Percentiles rank a stretch among this genome's conserved stretches.
Conservation (phyloP, 805 yeast genomes). For the Saturnispora sekii region DNA sequence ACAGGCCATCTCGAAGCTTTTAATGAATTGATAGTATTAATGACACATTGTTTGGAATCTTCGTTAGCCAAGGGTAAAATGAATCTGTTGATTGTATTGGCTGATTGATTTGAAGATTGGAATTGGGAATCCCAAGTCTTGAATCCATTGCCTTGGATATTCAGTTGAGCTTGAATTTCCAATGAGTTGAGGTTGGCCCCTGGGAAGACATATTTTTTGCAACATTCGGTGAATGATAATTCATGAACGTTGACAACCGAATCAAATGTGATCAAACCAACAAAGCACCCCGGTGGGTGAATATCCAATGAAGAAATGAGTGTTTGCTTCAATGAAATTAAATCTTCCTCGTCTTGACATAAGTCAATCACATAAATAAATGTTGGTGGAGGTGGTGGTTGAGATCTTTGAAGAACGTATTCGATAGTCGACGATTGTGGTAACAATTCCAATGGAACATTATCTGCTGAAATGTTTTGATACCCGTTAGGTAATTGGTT, state of each 20-base stretch:
- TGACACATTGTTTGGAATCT: conserved; percentile 70
- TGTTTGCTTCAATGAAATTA: conserved; percentile 74
- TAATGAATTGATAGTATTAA: conserved; percentile 68
- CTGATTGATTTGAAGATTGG: conserved; percentile 17
- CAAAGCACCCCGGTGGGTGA: conserved; percentile 82
- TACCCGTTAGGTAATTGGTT: conserved; percentile 79
- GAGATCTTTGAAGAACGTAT: conserved; percentile 59
- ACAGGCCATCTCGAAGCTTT: conserved; percentile 64
- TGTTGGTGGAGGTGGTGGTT: conserved; percentile 68
- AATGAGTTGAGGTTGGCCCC: conserved; percentile 66
- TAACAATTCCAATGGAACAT: conserved; percentile 72
- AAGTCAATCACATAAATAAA: conserved; percentile 80
- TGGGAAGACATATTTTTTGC: conserved; percentile 73
- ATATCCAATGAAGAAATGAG: conserved; percentile 64
- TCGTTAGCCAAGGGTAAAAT: conserved; percentile 27
- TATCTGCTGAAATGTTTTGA: conserved; percentile 62
- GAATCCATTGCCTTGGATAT: conserved; percentile 28
- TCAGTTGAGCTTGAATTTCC: conserved; percentile 29
- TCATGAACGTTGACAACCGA: conserved; percentile 89
- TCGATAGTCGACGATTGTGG: conserved; percentile 69
- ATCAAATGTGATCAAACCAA: conserved; percentile 83
- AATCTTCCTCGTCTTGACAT: conserved; percentile 82
- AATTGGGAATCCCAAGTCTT: conserved; percentile 33
- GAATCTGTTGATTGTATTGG: conserved; percentile 30
- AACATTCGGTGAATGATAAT: conserved; percentile 50